A percentile compares a stretch with the other conserved stretches of the same genome.
Conservation (phyloP, 306 rosid species). For the Cyclanthera cordifolia region DNA sequence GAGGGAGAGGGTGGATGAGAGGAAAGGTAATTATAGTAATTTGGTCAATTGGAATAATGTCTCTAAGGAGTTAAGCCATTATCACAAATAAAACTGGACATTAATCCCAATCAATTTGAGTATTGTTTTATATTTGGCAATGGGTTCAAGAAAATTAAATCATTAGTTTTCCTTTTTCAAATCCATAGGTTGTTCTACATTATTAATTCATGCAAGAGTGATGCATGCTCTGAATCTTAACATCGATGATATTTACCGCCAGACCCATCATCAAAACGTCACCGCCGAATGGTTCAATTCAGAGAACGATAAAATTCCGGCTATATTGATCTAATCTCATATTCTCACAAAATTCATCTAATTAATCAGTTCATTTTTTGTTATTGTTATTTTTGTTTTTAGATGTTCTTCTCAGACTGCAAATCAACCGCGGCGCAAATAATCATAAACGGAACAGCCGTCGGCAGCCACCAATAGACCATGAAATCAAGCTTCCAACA, state of each 20-base stretch:
- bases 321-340: background rate
- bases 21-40: too few relatives aligned
- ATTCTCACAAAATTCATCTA: too few relatives aligned
- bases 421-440: background rate
- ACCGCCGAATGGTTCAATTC: conserved; percentile 8
- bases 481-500: conserved; percentile 7
- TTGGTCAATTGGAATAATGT: too few relatives aligned
- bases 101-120: too few relatives aligned
- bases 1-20: too few relatives aligned
- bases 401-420: conserved; percentile 2
- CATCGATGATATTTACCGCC: conserved; percentile 22
- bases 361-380: background rate
- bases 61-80: too few relatives aligned
- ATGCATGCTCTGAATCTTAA: conserved; percentile 36
- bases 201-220: conserved; percentile 37
- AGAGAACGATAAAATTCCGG: conserved; percentile 20
- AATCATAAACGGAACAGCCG: background rate
- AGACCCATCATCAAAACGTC: conserved; percentile 22
- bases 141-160: background rate
- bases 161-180: background rate
- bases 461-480: background rate
- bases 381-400: too few relatives aligned
- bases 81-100: too few relatives aligned
- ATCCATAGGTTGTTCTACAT: conserved; percentile 30
- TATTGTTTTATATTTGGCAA: too few relatives aligned